These are phyloP conservation scores for Diaporthe ilicicola DNA, from an alignment of 2,329 filamentous ascomycete species.

Conservation along the genomic window DNA sequence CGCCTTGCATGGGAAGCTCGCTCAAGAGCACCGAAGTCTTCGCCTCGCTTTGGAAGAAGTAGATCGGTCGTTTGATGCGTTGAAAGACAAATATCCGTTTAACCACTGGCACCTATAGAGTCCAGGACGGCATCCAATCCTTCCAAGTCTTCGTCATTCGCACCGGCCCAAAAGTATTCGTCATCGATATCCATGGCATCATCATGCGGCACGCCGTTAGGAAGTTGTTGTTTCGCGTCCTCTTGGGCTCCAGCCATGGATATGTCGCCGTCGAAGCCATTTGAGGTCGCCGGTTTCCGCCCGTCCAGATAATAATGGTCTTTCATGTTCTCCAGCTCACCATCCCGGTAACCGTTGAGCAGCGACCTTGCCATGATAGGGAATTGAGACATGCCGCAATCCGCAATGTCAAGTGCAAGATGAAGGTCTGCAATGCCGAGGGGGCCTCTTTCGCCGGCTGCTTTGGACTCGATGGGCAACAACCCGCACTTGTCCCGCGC, in stretches of 20 bases:
- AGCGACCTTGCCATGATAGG: slow-evolving; percentile 78
- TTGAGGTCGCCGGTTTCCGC: slow-evolving; percentile 38
- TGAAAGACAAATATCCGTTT: neutral
- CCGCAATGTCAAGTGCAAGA: slow-evolving; percentile 78
- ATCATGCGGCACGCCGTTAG: slow-evolving; percentile 57
- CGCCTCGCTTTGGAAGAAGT: slow-evolving; percentile 8
- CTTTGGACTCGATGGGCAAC: slow-evolving; percentile 82
- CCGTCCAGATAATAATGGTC: slow-evolving; percentile 65
- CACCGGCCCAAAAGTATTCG: slow-evolving; percentile 71
- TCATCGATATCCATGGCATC: slow-evolving; percentile 69
- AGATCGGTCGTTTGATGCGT: neutral
- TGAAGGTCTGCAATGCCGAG: slow-evolving; percentile 82
- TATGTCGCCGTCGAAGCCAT: slow-evolving; percentile 44
- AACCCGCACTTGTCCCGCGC: slow-evolving; percentile 78
- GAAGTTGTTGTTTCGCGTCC: slow-evolving; percentile 49
- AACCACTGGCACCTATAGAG: slow-evolving; percentile 47
- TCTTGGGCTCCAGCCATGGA: slow-evolving; percentile 42
- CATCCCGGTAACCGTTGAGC: slow-evolving; percentile 75
- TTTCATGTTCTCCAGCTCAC: slow-evolving; percentile 74
- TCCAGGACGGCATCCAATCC: slow-evolving; percentile 66
- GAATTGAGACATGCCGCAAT: slow-evolving; percentile 79
- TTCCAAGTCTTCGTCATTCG: slow-evolving; percentile 58
- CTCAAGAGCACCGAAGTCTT: slow-evolving; percentile 5
- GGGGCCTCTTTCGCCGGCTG: slow-evolving; percentile 74
- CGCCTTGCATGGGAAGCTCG: slow-evolving; percentile 21